Conservation (phyloP, 805 yeast species). For the Starmerella bombicola region DNA sequence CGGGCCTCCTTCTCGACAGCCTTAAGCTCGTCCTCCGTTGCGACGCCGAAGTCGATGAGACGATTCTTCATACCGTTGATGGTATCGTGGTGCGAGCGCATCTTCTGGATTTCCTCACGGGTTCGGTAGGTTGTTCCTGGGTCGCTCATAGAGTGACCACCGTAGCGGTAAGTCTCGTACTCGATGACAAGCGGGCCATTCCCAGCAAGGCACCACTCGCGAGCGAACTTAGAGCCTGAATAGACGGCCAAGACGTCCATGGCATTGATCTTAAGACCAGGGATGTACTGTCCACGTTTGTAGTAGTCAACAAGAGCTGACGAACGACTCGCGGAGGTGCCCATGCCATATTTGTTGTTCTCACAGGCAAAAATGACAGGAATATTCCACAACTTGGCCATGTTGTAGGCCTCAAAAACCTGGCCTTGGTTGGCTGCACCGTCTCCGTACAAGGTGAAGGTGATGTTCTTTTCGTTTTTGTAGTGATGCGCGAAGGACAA, state of each 20-base stretch:
- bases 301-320: constrained; percentile 93
- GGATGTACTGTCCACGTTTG: constrained; percentile 99
- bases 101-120: constrained; percentile 98
- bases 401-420: constrained; percentile 93
- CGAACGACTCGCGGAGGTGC: constrained; percentile 93
- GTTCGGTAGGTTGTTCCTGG: constrained; percentile 99
- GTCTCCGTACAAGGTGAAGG: constrained; percentile 90
- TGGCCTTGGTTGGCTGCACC: constrained; percentile 99
- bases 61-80: constrained; percentile 89
- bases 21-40: constrained; percentile 91
- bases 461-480: constrained; percentile 55
- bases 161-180: constrained; percentile 97
- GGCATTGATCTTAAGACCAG: constrained; percentile 96
- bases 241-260: constrained; percentile 93
- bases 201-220: constrained; percentile 86
- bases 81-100: constrained; percentile 98
- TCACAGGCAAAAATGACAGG: constrained; percentile 94
- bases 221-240: constrained; percentile 93
- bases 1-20: constrained; percentile 92
- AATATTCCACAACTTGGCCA: constrained; percentile 97
- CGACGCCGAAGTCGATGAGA: constrained; percentile 67
- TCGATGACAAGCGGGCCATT: constrained; percentile 94
- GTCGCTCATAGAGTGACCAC: constrained; percentile 99
- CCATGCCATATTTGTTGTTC: constrained; percentile 99
- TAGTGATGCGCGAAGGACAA: constrained; percentile 97